These are phyloP conservation scores for Chaetomium strumarium DNA, from an alignment of 2,329 filamentous ascomycete species.

Conservation along the genomic window DNA sequence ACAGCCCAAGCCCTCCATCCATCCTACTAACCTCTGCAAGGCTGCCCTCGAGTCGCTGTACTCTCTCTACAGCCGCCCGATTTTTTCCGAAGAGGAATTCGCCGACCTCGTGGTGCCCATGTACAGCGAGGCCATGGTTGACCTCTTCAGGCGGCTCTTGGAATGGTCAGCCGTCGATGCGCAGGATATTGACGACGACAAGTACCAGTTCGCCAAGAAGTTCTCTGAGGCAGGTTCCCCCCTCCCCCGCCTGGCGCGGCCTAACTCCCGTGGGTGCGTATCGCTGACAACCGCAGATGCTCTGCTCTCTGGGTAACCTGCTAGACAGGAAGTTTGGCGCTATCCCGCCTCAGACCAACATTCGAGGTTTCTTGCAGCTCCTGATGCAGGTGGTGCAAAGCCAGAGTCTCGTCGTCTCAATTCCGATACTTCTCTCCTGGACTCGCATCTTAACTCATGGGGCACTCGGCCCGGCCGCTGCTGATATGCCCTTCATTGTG, in stretches of 20 bases:
- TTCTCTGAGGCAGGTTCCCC: conserved; percentile 67
- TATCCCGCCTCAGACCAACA: conserved; percentile 57
- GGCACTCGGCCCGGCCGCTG: conserved; percentile 58
- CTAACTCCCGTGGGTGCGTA: neutral
- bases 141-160: conserved; percentile 66
- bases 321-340: conserved; percentile 69
- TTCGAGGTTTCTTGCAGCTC: conserved; percentile 71
- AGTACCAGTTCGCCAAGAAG: conserved; percentile 89
- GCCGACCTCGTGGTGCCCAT: conserved; percentile 70
- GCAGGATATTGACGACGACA: conserved; percentile 81
- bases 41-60: conserved; percentile 79
- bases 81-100: conserved; percentile 73
- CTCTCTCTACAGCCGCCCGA: conserved; percentile 68
- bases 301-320: conserved; percentile 79
- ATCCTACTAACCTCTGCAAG: conserved; percentile 37
- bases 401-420: conserved; percentile 85
- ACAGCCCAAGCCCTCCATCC: neutral
- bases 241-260: neutral
- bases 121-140: conserved; percentile 66
- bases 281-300: conserved; percentile 50
- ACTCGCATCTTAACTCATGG: conserved; percentile 71
- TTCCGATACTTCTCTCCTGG: conserved; percentile 87
- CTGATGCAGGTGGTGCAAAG: conserved; percentile 74
- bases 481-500: conserved; percentile 61
- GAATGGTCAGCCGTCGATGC: conserved; percentile 75